These are phyloP conservation scores for Phalaenopsis hybrid DNA, from an alignment of 116 monocot genomes.

Conservation along the genomic window DNA sequence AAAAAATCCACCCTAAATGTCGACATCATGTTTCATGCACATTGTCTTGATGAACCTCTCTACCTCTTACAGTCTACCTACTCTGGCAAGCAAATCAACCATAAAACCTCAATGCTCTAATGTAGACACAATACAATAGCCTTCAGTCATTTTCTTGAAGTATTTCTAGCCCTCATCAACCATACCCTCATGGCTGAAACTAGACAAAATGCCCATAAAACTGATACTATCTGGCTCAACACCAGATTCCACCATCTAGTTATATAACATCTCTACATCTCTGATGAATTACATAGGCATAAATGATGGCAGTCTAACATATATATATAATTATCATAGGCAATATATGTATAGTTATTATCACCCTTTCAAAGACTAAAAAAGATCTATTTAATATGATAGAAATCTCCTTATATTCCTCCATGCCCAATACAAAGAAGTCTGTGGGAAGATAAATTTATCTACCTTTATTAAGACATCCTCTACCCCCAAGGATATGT, in stretches of 20 bases:
- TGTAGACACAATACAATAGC: conserved; percentile 28
- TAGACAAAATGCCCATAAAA: conserved; percentile 34
- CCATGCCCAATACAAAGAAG: too few relatives aligned
- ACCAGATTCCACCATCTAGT: conserved; percentile 28
- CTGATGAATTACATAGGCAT: conserved; percentile 39
- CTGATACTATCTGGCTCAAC: conserved; percentile 32
- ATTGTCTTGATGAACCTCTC: conserved; percentile 33
- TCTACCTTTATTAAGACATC: too few relatives aligned
- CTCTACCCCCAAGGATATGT: too few relatives aligned
- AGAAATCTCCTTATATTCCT: too few relatives aligned
- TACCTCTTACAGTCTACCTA: conserved; percentile 35
- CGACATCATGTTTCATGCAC: conserved; percentile 29
- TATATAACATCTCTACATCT: conserved; percentile 32
- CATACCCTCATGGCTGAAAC: conserved; percentile 35
- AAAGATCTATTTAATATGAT: too few relatives aligned
- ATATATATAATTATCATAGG: too few relatives aligned
- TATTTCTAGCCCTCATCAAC: conserved; percentile 34
- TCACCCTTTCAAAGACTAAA: too few relatives aligned
- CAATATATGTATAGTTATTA: too few relatives aligned
- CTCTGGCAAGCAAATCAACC: conserved; percentile 55
- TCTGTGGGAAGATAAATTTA: too few relatives aligned
- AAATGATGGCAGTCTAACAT: conserved; percentile 45
- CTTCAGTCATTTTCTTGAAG: conserved; percentile 34
- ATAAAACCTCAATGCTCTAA: conserved; percentile 50
- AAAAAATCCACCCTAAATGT: conserved; percentile 31